Base-by-base conservation (phyloP, 2,329 filamentous ascomycete species). In the Paecilomyces sp. region DNA sequence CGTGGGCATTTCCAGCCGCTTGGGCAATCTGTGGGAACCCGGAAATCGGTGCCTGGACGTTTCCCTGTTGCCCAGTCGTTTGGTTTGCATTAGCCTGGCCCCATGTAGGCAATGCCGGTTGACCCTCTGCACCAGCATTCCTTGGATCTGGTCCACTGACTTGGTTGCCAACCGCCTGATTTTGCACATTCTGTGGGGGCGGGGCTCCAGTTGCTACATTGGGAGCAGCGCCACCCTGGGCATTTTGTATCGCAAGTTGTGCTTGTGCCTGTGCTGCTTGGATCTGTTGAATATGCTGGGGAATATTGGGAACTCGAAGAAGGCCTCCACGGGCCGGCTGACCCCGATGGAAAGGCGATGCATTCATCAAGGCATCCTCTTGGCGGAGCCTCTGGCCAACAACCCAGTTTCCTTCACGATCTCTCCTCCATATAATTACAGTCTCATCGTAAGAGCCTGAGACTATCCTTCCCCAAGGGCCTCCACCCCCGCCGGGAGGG, bases 361-460 rank as follows among this genome's bases (percentile, higher is more conserved):
- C 72, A 56, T 70, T 71, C 18, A 65, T 73, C 24, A 77, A 77
- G 18, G 81, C 80, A 60, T 82, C 80, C 33, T 75, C 76, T 71
- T 95, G 91, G 47, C 86, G 83, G 9, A 96, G 80, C 53, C 85
- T 85, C 64, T 93, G 90, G 34, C 86, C 86, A 58, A 88, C 85
- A 65, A 87, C 87, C 92, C 94, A 97, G 28, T 89, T 85, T 2
- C 92, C 92, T 65, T 94, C 87, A 64, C 86, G 85, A 64, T 95
- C 89, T 62, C 91, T 88, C 66, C 90, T 88, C 94, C 94, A 99
- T 59, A 99, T 90, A 65, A 97, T 92, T 66, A 99, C 91, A 11
- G 87, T 92, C 76, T 96, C 91, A 66, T 99, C 94, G 67, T 99
- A 99, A 0, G 92, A 96, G 2, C 94, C 94, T 6, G 92, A 97